phyloP scores from a whole-genome alignment of 1,284 basidiomycete species.

The Athelia psychrophila region DNA sequence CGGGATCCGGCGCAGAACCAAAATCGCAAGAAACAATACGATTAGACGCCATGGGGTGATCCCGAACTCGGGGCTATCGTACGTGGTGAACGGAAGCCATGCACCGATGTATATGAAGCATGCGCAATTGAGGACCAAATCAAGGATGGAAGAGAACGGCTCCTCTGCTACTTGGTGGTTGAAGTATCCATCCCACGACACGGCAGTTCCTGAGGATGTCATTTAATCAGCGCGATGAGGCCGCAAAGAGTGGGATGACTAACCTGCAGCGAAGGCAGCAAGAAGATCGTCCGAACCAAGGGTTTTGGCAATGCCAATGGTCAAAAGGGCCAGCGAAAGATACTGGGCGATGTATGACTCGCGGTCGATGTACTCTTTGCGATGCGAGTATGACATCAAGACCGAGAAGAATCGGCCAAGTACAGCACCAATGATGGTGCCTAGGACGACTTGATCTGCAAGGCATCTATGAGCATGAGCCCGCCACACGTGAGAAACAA shows the following conservation, averaged over 20 bases:
- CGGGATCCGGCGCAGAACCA: slow-evolving; percentile 77
- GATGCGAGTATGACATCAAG: slow-evolving; percentile 81
- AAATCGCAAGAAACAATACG: slow-evolving; percentile 62
- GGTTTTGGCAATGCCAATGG: slow-evolving; percentile 74
- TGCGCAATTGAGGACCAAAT: slow-evolving; percentile 80
- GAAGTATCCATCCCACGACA: slow-evolving; percentile 95
- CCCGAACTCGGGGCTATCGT: slow-evolving; percentile 58
- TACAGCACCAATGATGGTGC: slow-evolving; percentile 71
- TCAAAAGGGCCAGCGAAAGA: slow-evolving; percentile 79
- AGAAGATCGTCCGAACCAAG: slow-evolving; percentile 86
- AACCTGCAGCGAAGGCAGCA: slow-evolving; percentile 90
- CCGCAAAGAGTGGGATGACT: slow-evolving; percentile 8
- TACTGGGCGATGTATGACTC: slow-evolving; percentile 93
- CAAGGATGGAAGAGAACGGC: slow-evolving; percentile 87
- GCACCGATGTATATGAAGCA: slow-evolving; percentile 92
- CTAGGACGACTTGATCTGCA: slow-evolving; percentile 84
- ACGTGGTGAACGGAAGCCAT: slow-evolving; percentile 78
- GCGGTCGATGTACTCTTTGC: slow-evolving; percentile 78
- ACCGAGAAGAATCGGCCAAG: slow-evolving; percentile 76
- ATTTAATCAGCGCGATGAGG: not conserved
- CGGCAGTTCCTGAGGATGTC: slow-evolving; percentile 66
- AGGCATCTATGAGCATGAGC: not conserved
- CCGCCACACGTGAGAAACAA: not conserved
- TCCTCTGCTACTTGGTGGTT: slow-evolving; percentile 82
- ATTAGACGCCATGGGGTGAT: slow-evolving; percentile 76